Evolutionary conservation across 352 stramenopile genomes (phyloP).

Genomic region (Globisporangium cystogenes): DNA sequence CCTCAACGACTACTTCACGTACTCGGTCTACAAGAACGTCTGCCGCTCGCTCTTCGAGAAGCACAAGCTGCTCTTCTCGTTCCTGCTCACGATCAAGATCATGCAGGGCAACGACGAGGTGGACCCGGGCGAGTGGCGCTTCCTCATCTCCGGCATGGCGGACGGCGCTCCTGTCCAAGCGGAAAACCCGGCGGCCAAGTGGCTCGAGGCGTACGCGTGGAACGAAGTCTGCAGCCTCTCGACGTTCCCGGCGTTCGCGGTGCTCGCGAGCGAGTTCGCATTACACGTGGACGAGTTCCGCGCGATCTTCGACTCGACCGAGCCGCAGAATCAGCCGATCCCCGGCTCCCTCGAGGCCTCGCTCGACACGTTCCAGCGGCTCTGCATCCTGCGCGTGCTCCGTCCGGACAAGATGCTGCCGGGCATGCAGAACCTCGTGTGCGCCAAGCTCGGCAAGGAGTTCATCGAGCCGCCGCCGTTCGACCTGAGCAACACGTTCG

Average conservation of each 20-base stretch:
- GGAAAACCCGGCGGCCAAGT: constrained; percentile 47
- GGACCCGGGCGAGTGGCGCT: constrained; percentile 86
- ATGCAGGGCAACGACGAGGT: constrained; percentile 81
- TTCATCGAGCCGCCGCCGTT: constrained; percentile 93
- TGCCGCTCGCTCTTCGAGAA: constrained; percentile 92
- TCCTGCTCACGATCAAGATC: constrained; percentile 87
- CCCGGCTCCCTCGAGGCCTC: constrained; percentile 46
- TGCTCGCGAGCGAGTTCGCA: constrained; percentile 43
- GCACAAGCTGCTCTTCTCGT: constrained; percentile 93
- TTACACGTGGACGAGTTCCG: constrained; percentile 45
- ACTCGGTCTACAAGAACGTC: constrained; percentile 93
- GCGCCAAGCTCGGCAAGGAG: constrained; percentile 68
- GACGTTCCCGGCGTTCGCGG: constrained; percentile 60
- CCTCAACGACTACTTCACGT: constrained; percentile 92
- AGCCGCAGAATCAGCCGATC: constrained; percentile 74
- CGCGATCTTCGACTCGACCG: constrained; percentile 75
- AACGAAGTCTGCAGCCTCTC: constrained; percentile 70
- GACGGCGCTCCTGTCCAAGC: constrained; percentile 25
- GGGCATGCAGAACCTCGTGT: constrained; percentile 89
- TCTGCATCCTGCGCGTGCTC: constrained; percentile 75
- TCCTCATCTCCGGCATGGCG: constrained; percentile 85
- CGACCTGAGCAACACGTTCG: constrained; percentile 88
- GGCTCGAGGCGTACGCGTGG: constrained; percentile 77
- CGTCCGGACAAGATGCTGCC: constrained; percentile 83
- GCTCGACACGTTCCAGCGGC: constrained; percentile 79